These are phyloP conservation scores for Mucor saturninus DNA, from an alignment of 371 early-diverging fungal species.

Conservation along the genomic window DNA sequence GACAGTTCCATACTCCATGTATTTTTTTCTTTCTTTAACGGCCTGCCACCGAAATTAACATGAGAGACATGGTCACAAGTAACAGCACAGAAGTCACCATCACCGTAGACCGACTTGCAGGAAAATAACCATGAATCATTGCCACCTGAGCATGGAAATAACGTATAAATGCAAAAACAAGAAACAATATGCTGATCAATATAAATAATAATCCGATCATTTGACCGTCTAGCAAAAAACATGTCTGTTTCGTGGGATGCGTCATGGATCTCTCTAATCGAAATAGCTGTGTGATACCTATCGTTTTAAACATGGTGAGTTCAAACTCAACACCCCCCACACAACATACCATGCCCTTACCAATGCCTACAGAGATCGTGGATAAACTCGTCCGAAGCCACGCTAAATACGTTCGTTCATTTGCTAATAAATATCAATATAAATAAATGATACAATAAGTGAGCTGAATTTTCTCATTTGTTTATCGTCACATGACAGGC, in stretches of 20 bases:
- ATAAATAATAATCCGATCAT: slow-evolving; percentile 64
- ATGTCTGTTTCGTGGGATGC: slow-evolving; percentile 10
- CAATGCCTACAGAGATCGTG: slow-evolving; percentile 77
- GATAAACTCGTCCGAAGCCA: slow-evolving; percentile 82
- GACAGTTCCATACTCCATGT: too few relatives aligned
- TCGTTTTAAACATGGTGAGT: background rate
- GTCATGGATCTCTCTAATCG: slow-evolving; percentile 50
- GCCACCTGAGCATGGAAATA: slow-evolving; percentile 74
- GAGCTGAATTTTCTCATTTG: background rate
- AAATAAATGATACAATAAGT: slow-evolving; percentile 18
- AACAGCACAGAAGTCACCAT: slow-evolving; percentile 43
- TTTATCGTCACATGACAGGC: background rate
- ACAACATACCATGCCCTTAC: slow-evolving; percentile 16
- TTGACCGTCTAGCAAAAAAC: slow-evolving; percentile 32
- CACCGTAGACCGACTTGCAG: slow-evolving; percentile 71
- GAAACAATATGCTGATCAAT: slow-evolving; percentile 63
- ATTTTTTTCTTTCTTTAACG: background rate
- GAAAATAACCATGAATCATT: slow-evolving; percentile 72
- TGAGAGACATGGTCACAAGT: slow-evolving; percentile 40
- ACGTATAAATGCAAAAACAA: slow-evolving; percentile 66
- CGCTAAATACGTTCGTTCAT: slow-evolving; percentile 82
- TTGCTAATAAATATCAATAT: slow-evolving; percentile 48
- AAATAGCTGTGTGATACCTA: slow-evolving; percentile 78
- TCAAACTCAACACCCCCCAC: too few relatives aligned
- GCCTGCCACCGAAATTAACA: slow-evolving; percentile 14